Base-by-base conservation (phyloP, 2,329 filamentous ascomycete genomes). In the Sclerotinia nivalis region DNA sequence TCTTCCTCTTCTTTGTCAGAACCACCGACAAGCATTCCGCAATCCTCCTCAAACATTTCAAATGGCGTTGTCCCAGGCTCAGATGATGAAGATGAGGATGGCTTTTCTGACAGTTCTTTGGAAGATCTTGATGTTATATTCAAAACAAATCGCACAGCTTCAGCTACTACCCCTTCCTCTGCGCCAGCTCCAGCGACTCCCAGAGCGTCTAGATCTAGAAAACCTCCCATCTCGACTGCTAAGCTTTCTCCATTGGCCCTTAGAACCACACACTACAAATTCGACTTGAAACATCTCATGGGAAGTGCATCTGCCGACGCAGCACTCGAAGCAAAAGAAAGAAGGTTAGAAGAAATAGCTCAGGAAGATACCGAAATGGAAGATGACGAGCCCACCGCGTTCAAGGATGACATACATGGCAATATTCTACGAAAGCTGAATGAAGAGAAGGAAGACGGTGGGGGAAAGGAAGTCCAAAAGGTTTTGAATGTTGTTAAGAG, bases 271-370 rank as follows among this genome's bases (percentile, higher is more conserved):
- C 86, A 84, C 75, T 88, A 89, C 78, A 89, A 86, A 73, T 90
- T 89, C 72, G 86, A 89, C 68, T 79, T 93, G 69, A 86, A 87
- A 70, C 83, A 85, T 1, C 82, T 93, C 12, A 82, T 90, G 54
- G 85, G 83, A 59, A 85, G 89, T 75, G 85, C 88, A 8, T 81
- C 83, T 54, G 83, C 84, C 69, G 87, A 92, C 71, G 82, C 87
- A 55, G 86, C 87, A 52, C 84, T 84, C 1, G 86, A 88, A 66
- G 87, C 85, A 22, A 88, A 85, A 71, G 83, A 83, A 8, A 80
- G 82, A 68, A 72, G 77, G 62, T 69, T 78, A 34, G 80, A 80
- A 71, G 80, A 76, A 70, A 78, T 77, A 13, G 25, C 37, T 9
- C 31, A 47, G 28, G 59, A 69, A 31, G 60, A 69, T 31, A 66